phyloP scores from a whole-genome alignment of 2,329 filamentous ascomycete species.

The Sporothrix luriei region DNA sequence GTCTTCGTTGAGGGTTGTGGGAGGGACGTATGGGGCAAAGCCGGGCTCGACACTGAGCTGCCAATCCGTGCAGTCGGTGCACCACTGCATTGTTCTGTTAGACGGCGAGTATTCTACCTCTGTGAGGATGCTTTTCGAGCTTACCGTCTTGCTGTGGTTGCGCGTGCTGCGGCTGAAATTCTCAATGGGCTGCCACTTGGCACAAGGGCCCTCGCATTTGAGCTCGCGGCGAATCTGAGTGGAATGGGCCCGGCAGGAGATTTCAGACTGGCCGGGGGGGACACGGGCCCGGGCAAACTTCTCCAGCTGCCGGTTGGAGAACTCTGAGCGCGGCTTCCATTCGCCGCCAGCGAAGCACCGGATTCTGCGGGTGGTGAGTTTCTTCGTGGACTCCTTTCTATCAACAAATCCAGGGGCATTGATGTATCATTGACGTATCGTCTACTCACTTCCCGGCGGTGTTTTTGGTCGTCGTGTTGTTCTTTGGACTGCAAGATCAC shows the following conservation, averaged over 20 bases:
- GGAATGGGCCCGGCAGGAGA: slow-evolving; percentile 42
- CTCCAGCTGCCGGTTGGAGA: slow-evolving; percentile 41
- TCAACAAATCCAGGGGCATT: background rate
- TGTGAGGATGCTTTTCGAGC: background rate
- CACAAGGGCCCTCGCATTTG: slow-evolving; percentile 43
- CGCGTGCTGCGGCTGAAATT: slow-evolving; percentile 45
- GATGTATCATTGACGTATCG: background rate
- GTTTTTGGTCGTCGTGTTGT: background rate
- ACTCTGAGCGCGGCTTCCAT: slow-evolving; percentile 40
- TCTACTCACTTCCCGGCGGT: slow-evolving; percentile 19
- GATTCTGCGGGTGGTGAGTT: slow-evolving; percentile 36
- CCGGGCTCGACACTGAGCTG: slow-evolving; percentile 38
- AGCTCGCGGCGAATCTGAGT: slow-evolving; percentile 34
- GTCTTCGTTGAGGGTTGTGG: slow-evolving; percentile 24
- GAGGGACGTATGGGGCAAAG: slow-evolving; percentile 38
- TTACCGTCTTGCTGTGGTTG: slow-evolving; percentile 39
- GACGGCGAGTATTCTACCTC: background rate
- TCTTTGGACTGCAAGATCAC: slow-evolving; percentile 1
- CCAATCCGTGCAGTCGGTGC: slow-evolving; percentile 44
- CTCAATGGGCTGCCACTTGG: slow-evolving; percentile 36
- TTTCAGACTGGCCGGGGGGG: slow-evolving; percentile 37
- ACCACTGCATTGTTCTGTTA: slow-evolving; percentile 41
- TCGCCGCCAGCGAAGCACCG: slow-evolving; percentile 41
- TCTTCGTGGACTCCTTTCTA: background rate
- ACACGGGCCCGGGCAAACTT: slow-evolving; percentile 37